A percentile compares a stretch with the other conserved stretches of the same genome.
Conservation (phyloP, 2,329 filamentous ascomycete species). For the Ascochyta viciae-villosae region DNA sequence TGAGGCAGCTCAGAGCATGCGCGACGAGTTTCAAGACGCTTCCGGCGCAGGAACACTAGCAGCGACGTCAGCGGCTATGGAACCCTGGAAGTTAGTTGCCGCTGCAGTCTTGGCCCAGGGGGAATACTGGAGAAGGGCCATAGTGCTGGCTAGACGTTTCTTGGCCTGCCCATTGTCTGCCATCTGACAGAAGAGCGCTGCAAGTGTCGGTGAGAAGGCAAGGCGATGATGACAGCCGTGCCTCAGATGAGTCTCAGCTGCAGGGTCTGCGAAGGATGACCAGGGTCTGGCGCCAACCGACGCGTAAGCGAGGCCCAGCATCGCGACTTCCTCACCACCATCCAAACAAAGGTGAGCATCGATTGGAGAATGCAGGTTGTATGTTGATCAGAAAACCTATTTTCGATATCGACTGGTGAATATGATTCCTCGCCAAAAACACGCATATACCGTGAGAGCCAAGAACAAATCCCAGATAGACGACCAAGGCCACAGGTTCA, state of each 20-base stretch:
- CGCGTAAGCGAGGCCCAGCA: not conserved
- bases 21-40: constrained; percentile 26
- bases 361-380: not conserved
- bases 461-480: not conserved
- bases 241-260: constrained; percentile 11
- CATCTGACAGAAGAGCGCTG: not conserved
- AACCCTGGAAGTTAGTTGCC: constrained; percentile 21
- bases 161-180: not conserved
- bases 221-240: constrained; percentile 1
- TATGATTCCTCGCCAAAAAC: not conserved
- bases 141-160: constrained; percentile 6
- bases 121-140: not conserved
- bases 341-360: not conserved
- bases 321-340: constrained; percentile 5
- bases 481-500: not conserved
- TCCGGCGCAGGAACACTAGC: constrained; percentile 25
- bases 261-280: constrained; percentile 5
- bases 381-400: not conserved
- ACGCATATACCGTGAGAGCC: not conserved
- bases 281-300: constrained; percentile 2
- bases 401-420: too few relatives aligned
- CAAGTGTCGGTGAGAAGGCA: constrained; percentile 7
- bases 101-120: constrained; percentile 11
- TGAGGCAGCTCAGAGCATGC: constrained; percentile 13
- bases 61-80: constrained; percentile 38